Evolutionary conservation across 2,329 filamentous ascomycete species (phyloP).

Genomic region (Metarhizium anisopliae): DNA sequence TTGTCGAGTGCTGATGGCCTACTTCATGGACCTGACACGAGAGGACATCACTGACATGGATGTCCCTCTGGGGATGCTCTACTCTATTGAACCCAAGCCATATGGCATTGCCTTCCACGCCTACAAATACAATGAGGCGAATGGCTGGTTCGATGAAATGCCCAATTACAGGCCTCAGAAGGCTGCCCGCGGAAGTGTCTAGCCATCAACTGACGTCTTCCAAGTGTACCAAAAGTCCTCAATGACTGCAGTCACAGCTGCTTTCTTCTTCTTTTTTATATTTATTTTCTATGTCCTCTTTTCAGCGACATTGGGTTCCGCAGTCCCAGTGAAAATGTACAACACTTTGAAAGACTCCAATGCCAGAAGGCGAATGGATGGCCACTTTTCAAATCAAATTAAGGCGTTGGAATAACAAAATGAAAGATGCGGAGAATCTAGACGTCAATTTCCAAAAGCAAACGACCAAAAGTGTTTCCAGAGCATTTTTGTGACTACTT

Average conservation of each 20-base stretch:
- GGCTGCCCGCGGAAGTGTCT: slow-evolving; percentile 20
- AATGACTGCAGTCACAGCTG: neutral
- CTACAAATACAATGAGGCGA: slow-evolving; percentile 75
- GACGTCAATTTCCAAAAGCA: neutral
- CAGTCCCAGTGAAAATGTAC: neutral
- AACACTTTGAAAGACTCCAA: neutral
- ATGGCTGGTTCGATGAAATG: slow-evolving; percentile 74
- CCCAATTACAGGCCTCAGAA: slow-evolving; percentile 72
- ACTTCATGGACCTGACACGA: slow-evolving; percentile 87
- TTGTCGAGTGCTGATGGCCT: slow-evolving; percentile 85
- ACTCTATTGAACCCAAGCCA: slow-evolving; percentile 92
- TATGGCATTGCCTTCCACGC: slow-evolving; percentile 97
- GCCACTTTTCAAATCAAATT: neutral
- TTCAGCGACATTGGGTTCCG: neutral
- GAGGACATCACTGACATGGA: slow-evolving; percentile 92
- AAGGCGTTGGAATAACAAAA: neutral
- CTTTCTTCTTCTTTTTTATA: neutral
- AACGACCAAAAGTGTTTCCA: neutral
- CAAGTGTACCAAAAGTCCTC: neutral
- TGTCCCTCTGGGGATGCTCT: slow-evolving; percentile 86
- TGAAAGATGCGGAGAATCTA: neutral
- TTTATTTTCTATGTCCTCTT: neutral
- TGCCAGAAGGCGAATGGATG: neutral
- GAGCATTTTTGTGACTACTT: neutral
- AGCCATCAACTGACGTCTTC: neutral